These are phyloP conservation scores for Pulveroboletus frians DNA, from an alignment of 768 basidiomycete genomes.

Conservation along the genomic window DNA sequence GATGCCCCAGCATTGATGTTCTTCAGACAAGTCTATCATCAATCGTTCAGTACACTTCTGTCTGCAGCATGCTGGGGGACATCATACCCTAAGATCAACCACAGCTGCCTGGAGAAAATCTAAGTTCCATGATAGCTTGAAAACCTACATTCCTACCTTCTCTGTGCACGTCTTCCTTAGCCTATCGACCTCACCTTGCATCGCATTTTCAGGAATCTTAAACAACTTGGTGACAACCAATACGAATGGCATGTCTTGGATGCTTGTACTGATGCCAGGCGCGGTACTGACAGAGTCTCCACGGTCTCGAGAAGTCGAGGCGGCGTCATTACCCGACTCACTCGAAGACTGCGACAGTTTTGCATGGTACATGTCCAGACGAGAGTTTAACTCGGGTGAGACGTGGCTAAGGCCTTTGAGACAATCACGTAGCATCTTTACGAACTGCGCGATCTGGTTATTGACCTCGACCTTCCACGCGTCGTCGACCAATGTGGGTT, in stretches of 20 bases:
- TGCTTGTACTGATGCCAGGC: conserved; percentile 38
- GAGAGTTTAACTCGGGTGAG: conserved; percentile 72
- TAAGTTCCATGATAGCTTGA: not conserved
- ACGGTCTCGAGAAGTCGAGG: conserved; percentile 53
- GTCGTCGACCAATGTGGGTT: conserved; percentile 75
- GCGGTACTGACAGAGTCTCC: conserved; percentile 41
- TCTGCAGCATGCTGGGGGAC: not conserved
- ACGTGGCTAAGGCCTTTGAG: conserved; percentile 69
- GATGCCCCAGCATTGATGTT: conserved; percentile 79
- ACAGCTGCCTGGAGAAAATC: conserved; percentile 61
- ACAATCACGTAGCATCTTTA: conserved; percentile 79
- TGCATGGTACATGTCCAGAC: conserved; percentile 78
- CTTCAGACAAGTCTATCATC: conserved; percentile 69
- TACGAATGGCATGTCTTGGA: conserved; percentile 78
- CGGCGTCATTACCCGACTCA: conserved; percentile 65
- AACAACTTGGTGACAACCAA: conserved; percentile 65
- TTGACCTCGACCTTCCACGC: conserved; percentile 93
- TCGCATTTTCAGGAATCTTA: conserved; percentile 61
- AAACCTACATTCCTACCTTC: conserved; percentile 42
- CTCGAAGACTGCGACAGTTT: conserved; percentile 65
- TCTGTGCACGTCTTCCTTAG: conserved; percentile 64
- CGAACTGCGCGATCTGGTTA: conserved; percentile 85
- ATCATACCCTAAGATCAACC: conserved; percentile 73
- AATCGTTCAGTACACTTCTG: conserved; percentile 7
- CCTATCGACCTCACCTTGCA: conserved; percentile 71